A percentile compares a stretch with the other conserved stretches of the same genome.
Evolutionary conservation across 371 early-diverging fungal species (phyloP).

Genomic region (Chytridium lagenaria): DNA sequence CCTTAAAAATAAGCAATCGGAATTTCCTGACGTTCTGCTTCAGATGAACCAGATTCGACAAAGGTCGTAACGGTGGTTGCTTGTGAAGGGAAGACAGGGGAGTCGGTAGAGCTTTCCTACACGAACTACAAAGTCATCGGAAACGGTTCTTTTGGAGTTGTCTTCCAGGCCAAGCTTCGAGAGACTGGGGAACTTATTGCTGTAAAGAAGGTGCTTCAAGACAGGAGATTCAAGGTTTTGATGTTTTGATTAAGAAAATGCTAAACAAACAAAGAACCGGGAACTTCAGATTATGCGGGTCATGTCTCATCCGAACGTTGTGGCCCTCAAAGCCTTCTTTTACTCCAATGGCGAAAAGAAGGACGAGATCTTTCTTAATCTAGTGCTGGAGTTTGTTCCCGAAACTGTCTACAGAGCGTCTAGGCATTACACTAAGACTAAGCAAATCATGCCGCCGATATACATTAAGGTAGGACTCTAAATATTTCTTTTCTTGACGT

Average conservation of each 20-base stretch:
- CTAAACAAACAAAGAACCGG: constrained; percentile 72
- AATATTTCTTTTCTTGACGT: not conserved
- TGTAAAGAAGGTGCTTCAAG: constrained; percentile 96
- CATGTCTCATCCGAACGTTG: constrained; percentile 89
- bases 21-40: constrained; percentile 4
- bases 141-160: constrained; percentile 97
- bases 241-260: not conserved
- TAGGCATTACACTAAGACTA: constrained; percentile 83
- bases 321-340: constrained; percentile 84
- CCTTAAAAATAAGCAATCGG: not conserved
- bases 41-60: constrained; percentile 55
- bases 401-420: constrained; percentile 92
- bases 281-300: constrained; percentile 95
- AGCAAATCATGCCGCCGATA: constrained; percentile 92
- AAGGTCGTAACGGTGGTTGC: constrained; percentile 70
- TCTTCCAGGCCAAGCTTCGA: constrained; percentile 91
- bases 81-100: constrained; percentile 84
- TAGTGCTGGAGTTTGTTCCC: constrained; percentile 92
- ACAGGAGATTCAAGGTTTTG: constrained; percentile 90
- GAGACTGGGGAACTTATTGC: constrained; percentile 81
- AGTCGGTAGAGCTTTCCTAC: constrained; percentile 80
- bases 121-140: constrained; percentile 90
- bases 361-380: constrained; percentile 92
- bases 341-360: constrained; percentile 87
- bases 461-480: constrained; percentile 70